phyloP scores from a whole-genome alignment of 768 basidiomycete species.

The Megacollybia marginata region DNA sequence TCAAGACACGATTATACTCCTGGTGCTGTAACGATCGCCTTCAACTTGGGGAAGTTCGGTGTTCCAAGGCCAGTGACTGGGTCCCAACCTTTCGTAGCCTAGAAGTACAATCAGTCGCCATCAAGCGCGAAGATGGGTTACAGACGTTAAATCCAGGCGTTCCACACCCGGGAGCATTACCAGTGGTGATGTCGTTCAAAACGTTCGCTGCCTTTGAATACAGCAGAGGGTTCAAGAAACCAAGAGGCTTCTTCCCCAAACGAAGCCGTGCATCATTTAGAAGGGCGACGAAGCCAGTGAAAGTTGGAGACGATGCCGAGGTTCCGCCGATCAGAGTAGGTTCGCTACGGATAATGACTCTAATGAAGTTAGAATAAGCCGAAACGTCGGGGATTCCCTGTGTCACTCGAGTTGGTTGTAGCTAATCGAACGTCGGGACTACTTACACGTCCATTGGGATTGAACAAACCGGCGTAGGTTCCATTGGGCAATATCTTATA shows the following conservation, averaged over 20 bases:
- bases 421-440: not conserved
- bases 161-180: slow-evolving; percentile 63
- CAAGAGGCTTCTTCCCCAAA: slow-evolving; percentile 37
- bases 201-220: slow-evolving; percentile 32
- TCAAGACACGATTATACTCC: not conserved
- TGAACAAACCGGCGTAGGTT: slow-evolving; percentile 55
- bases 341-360: slow-evolving; percentile 35
- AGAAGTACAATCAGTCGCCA: not conserved
- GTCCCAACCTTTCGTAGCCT: slow-evolving; percentile 52
- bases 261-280: slow-evolving; percentile 55
- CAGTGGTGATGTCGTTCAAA: slow-evolving; percentile 54
- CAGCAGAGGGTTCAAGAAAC: slow-evolving; percentile 50
- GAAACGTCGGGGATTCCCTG: slow-evolving; percentile 63
- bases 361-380: slow-evolving; percentile 46
- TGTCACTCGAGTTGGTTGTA: not conserved
- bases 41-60: slow-evolving; percentile 18
- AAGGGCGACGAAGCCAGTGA: slow-evolving; percentile 51
- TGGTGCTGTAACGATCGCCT: slow-evolving; percentile 16
- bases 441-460: slow-evolving; percentile 50
- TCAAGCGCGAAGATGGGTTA: not conserved
- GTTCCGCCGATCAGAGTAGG: slow-evolving; percentile 42
- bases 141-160: slow-evolving; percentile 61
- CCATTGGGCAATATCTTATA: slow-evolving; percentile 36
- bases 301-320: slow-evolving; percentile 54
- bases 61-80: slow-evolving; percentile 22